Evolutionary conservation across 169 alveolate species (phyloP), one percentile per base, ranked within the genome.

Genomic region (Plasmodium ovale): DNA sequence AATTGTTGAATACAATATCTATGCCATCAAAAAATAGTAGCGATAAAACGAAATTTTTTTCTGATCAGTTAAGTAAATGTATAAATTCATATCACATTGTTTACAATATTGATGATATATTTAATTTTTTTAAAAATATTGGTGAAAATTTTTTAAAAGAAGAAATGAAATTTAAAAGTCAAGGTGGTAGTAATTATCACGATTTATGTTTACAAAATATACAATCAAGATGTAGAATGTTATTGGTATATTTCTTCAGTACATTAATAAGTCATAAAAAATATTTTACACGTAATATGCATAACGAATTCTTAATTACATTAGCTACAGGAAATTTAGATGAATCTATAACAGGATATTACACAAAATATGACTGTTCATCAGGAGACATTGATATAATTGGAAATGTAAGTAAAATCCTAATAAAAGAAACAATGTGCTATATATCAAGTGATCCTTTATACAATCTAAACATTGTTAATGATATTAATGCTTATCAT

Each of bases 301-400:
- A 23, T 60, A 68, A 73, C 6, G 90, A 60, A 59, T 79, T 60
- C 12, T 47, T 82, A 74, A 35, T 60, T 3, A 29, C 73, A 72
- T 25, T 54, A 72, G 93, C 91, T 58, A 87, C 94, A 1, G 97
- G 95, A 23, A 95, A 95, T 54, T 94, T 90, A 73, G 97, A 93
- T 47, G 97, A 95, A 72, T 92, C 94, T 35, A 65, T 95, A 70
- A 85, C 95, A 0, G 97, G 97, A 0, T 96, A 96, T 74, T 92
- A 95, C 79, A 97, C 99, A 7, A 97, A 97, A 69, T 97, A 97
- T 89, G 99, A 97, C 91, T 96, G 98, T 91, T 91, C 96, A 35
- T 89, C 97, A 16, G 98, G 97, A 0, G 99, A 97, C 60, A 77
- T 97, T 16, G 95, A 96, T 73, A 97, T 98, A 12, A 96, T 97